Evolutionary conservation across 306 rosid genomes (phyloP).

Genomic region (Nissolia schottii): DNA sequence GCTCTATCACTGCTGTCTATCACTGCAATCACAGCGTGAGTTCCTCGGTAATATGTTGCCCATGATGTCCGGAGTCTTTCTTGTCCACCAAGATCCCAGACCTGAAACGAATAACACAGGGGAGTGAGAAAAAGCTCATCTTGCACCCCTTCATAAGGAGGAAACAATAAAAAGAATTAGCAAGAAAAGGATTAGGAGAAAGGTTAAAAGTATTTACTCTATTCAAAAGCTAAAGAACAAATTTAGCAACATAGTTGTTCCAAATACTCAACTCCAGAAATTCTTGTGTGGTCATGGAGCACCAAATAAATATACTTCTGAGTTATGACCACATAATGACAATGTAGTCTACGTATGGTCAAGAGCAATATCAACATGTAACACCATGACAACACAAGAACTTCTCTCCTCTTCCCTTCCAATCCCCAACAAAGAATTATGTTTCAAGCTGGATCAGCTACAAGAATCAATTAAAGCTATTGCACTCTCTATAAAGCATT

Average conservation of each 20-base stretch:
- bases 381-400: no score
- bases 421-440: not conserved
- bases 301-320: no score
- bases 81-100: conserved; percentile 99
- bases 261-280: not conserved
- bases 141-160: not conserved
- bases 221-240: not conserved
- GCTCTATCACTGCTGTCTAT: conserved; percentile 96
- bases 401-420: not conserved
- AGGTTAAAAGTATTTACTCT: not conserved
- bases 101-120: conserved; percentile 42
- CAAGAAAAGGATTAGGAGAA: not conserved
- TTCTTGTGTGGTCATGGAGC: no score
- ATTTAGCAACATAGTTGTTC: not conserved
- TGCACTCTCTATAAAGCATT: not conserved
- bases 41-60: conserved; percentile 98
- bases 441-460: not conserved
- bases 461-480: not conserved
- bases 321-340: no score
- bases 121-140: not conserved
- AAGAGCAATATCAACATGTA: no score
- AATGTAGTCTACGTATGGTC: no score
- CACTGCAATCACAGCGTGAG: conserved; percentile 83
- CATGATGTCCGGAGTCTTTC: conserved; percentile 95
- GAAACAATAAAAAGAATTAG: not conserved